These are phyloP conservation scores for Arctium lappa DNA, from an alignment of 129 eudicot species.

Conservation along the genomic window DNA sequence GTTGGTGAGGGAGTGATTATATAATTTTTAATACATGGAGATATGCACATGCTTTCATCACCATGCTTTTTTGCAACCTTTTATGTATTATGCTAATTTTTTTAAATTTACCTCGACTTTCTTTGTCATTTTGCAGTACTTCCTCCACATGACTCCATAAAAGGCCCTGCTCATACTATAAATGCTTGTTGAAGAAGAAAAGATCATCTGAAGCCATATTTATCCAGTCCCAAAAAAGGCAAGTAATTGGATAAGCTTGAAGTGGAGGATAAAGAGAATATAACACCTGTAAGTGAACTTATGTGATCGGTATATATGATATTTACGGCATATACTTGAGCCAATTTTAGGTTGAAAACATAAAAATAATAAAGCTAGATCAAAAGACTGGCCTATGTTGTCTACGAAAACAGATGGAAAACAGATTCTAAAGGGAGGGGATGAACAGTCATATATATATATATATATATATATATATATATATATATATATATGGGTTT, in stretches of 20 bases:
- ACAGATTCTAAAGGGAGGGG: not conserved
- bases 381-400: not conserved
- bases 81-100: not conserved
- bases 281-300: conserved; percentile 7
- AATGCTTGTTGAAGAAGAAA: conserved; percentile 50
- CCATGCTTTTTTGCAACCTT: conserved; percentile 11
- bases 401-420: conserved; percentile 28
- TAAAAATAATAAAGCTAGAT: conserved; percentile 39
- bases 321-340: conserved; percentile 35
- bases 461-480: too few relatives aligned
- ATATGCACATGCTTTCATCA: conserved; percentile 23
- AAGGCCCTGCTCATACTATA: conserved; percentile 53
- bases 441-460: too few relatives aligned
- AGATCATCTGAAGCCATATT: conserved; percentile 57
- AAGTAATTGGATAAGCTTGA: conserved; percentile 58
- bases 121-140: conserved; percentile 50
- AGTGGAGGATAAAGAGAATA: conserved; percentile 38
- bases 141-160: conserved; percentile 68
- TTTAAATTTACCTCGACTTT: conserved; percentile 9
- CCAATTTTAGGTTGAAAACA: conserved; percentile 47
- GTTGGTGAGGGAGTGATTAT: not conserved
- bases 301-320: not conserved
- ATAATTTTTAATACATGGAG: conserved; percentile 18
- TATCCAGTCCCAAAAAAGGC: conserved; percentile 65
- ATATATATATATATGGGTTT: not conserved